Evolutionary conservation across 768 basidiomycete species (phyloP).

Genomic region (Lactarius indigo): DNA sequence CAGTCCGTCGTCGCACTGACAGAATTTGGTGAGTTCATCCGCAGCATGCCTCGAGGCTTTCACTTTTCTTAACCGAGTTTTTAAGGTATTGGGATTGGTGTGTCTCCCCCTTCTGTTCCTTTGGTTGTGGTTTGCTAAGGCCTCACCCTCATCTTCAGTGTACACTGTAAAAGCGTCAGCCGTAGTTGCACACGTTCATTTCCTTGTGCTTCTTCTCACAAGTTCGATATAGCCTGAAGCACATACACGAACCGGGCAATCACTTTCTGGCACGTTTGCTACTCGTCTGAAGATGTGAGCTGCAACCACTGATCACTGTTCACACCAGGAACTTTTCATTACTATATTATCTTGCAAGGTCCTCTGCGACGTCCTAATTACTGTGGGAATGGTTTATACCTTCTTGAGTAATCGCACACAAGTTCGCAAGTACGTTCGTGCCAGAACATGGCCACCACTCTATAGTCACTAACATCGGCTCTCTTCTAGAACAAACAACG

Average conservation of each 20-base stretch:
- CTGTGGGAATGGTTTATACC: not conserved
- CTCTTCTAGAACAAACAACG: not conserved
- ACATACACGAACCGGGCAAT: not conserved
- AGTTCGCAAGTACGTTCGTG: not conserved
- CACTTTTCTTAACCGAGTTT: not conserved
- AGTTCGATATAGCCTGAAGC: not conserved
- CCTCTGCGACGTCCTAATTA: not conserved
- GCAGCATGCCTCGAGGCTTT: not conserved
- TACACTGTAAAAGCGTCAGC: not conserved
- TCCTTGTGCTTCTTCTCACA: not conserved
- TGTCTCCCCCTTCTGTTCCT: not conserved
- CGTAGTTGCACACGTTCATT: not conserved
- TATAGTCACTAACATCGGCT: not conserved
- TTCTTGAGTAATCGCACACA: not conserved
- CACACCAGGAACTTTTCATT: not conserved
- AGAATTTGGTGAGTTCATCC: not conserved
- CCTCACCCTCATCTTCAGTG: not conserved
- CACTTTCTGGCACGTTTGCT: not conserved
- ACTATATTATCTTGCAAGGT: not conserved
- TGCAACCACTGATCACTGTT: not conserved
- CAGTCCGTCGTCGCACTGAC: too few relatives aligned
- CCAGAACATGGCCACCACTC: not conserved
- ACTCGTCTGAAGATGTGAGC: not conserved
- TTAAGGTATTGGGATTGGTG: not conserved
- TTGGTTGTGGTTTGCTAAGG: not conserved